Evolutionary conservation across 441 rosid genomes (phyloP).

Genomic region (Pelargonium fulgidum): DNA sequence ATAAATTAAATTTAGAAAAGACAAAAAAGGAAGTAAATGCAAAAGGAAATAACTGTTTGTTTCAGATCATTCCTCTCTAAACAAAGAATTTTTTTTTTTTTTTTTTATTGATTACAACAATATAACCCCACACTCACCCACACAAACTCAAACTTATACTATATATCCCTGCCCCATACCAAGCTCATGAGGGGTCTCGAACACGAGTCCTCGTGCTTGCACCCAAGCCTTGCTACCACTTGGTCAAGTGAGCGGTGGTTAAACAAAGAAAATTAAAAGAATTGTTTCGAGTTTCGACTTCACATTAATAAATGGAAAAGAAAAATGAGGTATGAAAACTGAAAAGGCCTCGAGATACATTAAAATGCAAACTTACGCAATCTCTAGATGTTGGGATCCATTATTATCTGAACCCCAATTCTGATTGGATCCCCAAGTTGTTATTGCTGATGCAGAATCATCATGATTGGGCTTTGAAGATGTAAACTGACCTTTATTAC

Average conservation of each 20-base stretch:
- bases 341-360: not conserved
- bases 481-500: conserved; percentile 57
- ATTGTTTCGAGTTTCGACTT: not conserved
- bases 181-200: no score
- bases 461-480: conserved; percentile 46
- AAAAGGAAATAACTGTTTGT: not conserved
- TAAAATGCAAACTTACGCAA: conserved; percentile 32
- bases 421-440: conserved; percentile 46
- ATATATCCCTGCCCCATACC: no score
- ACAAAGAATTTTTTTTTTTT: no score
- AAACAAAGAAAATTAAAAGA: not conserved
- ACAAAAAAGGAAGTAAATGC: not conserved
- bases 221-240: no score
- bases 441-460: conserved; percentile 41
- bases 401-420: conserved; percentile 38
- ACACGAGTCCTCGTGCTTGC: no score
- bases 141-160: no score
- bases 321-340: not conserved
- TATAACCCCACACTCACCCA: no score
- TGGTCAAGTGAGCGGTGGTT: no score
- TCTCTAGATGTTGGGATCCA: conserved; percentile 44
- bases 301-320: no score
- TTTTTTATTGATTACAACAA: no score
- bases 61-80: not conserved
- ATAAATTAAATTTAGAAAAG: not conserved